A percentile compares a stretch with the other conserved stretches of the same genome.
phyloP scores from a whole-genome alignment of 495 filamentous ascomycete species.

The Xylaria venustula region DNA sequence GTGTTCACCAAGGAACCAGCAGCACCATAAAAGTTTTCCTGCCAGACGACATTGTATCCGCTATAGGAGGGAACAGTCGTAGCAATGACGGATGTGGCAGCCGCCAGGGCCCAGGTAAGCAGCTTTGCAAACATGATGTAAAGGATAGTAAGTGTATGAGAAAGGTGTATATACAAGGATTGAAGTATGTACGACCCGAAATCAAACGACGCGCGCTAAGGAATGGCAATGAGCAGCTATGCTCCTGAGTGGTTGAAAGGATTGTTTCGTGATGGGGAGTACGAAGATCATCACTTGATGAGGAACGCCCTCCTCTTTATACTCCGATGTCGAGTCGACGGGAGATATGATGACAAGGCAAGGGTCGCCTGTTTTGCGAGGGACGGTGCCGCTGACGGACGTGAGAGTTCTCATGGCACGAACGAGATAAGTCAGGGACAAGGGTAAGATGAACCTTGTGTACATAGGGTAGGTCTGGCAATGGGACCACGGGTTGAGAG shows the following conservation, averaged over 20 bases:
- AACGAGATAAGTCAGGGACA: not conserved
- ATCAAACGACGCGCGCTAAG: not conserved
- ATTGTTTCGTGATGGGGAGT: not conserved
- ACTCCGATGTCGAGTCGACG: not conserved
- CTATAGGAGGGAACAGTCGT: conserved; percentile 30
- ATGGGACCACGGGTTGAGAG: not conserved
- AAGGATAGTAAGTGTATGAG: conserved; percentile 15
- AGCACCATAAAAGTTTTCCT: conserved; percentile 38
- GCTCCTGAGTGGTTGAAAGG: not conserved
- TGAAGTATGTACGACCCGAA: not conserved
- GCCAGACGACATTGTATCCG: conserved; percentile 36
- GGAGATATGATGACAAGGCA: not conserved
- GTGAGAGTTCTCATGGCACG: conserved; percentile 1
- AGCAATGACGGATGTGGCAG: conserved; percentile 24
- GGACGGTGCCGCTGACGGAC: not conserved
- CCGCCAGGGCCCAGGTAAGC: conserved; percentile 18
- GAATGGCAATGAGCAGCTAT: not conserved
- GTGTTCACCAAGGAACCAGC: conserved; percentile 28
- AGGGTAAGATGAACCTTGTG: not conserved
- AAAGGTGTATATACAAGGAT: conserved; percentile 1
- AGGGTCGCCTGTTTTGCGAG: not conserved
- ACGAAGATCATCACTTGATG: conserved; percentile 4
- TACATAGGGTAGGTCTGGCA: not conserved
- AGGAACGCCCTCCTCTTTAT: conserved; percentile 11
- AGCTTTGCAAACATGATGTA: conserved; percentile 55